Evolutionary conservation across 768 basidiomycete genomes (phyloP), one percentile per base, ranked within the genome.

Genomic region (Suillus clintonianus): DNA sequence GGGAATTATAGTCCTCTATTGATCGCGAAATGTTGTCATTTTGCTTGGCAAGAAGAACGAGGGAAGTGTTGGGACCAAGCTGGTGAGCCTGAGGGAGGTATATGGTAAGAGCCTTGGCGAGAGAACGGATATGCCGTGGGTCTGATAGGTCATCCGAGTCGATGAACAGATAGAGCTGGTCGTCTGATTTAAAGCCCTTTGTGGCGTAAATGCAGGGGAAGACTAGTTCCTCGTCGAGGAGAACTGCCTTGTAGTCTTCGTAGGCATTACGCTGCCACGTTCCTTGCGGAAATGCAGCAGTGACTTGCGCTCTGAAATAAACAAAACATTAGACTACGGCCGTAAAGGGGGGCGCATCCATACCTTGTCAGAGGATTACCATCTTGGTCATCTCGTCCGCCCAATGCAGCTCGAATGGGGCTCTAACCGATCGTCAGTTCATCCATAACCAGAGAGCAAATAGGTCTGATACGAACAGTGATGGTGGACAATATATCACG

Each of bases 131-230:
- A 42, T 70, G 69, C 17, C 69, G 69, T 37, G 62, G 59, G 32
- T 70, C 58, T 41, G 69, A 70, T 42, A 70, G 58, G 59, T 70
- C 69, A 19, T 70, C 69, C 5, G 69, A 70, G 47, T 68, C 69
- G 50, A 70, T 65, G 57, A 70, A 70, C 37, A 70, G 30, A 59
- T 70, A 70, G 13, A 65, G 37, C 41, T 70, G 67, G 10, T 68
- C 64, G 9, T 70, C 69, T 13, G 62, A 68, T 39, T 70, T 70
- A 54, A 70, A 70, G 7, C 69, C 69, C 48, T 70, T 70, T 36
- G 69, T 64, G 2, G 69, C 69, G 5, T 70, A 70, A 34, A 70
- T 42, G 64, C 69, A 70, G 10, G 69, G 67, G 50, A 70, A 70
- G 17, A 70, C 34, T 13, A 70, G 22, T 9, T 70, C 67, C 41